Percentiles rank a stretch among this genome's conserved stretches.
These are phyloP conservation scores for Linnemannia schmuckeri DNA, from an alignment of 192 early-diverging fungal genomes.

Conservation along the genomic window DNA sequence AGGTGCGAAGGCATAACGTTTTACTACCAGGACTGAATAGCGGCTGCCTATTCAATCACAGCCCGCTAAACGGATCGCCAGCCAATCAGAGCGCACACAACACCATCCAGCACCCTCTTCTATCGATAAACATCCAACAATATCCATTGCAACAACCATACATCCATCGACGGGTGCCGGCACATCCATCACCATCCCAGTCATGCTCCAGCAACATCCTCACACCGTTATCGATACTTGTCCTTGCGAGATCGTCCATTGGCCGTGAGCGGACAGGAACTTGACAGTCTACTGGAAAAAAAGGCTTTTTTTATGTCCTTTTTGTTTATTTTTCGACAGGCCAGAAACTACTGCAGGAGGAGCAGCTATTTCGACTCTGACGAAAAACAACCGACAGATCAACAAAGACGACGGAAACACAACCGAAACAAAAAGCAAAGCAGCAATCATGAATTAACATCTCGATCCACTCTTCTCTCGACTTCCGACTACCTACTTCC, in stretches of 20 bases:
- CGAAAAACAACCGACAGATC: not conserved
- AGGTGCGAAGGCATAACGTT: slow-evolving; percentile 34
- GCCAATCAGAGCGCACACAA: slow-evolving; percentile 43
- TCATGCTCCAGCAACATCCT: not conserved
- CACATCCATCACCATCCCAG: not conserved
- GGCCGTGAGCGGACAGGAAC: too few species aligned
- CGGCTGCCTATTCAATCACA: slow-evolving; percentile 5
- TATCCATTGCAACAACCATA: not conserved
- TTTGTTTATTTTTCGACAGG: not conserved
- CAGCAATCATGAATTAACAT: slow-evolving; percentile 31
- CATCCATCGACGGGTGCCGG: slow-evolving; percentile 33
- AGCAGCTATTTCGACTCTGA: not conserved
- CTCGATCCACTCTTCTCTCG: slow-evolving; percentile 3
- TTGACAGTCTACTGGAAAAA: not conserved
- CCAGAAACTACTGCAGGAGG: not conserved
- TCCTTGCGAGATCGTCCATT: not conserved
- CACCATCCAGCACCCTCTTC: not conserved
- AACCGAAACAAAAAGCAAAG: not conserved
- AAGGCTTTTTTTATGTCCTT: not conserved
- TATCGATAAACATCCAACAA: slow-evolving; percentile 20
- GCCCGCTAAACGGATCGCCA: not conserved
- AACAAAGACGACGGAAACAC: not conserved
- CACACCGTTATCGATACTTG: not conserved
- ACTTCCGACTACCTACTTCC: not conserved
- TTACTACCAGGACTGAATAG: slow-evolving; percentile 17